These are phyloP conservation scores for Torrubiella hemipterigena DNA, from an alignment of 2,329 filamentous ascomycete genomes.

Conservation along the genomic window DNA sequence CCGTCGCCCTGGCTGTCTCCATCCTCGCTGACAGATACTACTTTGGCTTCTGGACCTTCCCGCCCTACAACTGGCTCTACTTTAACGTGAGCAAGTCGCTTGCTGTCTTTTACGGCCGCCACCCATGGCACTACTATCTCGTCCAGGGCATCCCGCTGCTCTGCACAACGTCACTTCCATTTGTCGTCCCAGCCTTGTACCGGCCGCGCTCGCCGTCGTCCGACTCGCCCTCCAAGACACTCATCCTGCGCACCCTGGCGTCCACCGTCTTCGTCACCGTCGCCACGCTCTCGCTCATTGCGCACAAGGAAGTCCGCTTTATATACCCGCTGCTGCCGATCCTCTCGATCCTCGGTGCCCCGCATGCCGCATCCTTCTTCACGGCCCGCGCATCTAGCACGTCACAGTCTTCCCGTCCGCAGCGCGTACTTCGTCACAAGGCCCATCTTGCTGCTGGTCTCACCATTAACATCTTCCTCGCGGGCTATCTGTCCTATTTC, in stretches of 20 bases:
- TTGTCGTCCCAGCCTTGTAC: constrained; percentile 55
- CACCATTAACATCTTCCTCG: constrained; percentile 56
- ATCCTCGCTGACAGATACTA: constrained; percentile 61
- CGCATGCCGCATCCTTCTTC: constrained; percentile 55
- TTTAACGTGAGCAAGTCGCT: constrained; percentile 85
- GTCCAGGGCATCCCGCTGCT: constrained; percentile 82
- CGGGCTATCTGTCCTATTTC: constrained; percentile 59
- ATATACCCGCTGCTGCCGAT: constrained; percentile 83
- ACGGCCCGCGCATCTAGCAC: constrained; percentile 18
- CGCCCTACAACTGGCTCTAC: constrained; percentile 73
- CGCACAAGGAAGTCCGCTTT: constrained; percentile 96
- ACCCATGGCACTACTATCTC: constrained; percentile 86
- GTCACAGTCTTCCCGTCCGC: constrained; percentile 13
- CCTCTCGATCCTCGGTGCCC: constrained; percentile 71
- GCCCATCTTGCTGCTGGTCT: constrained; percentile 46
- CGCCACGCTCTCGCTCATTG: constrained; percentile 58
- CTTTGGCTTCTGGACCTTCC: constrained; percentile 80
- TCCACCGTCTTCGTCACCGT: constrained; percentile 48
- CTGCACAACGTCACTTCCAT: constrained; percentile 72
- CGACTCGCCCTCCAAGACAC: constrained; percentile 20
- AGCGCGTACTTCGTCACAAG: constrained; percentile 34
- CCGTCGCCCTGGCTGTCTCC: constrained; percentile 50
- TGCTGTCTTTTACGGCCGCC: constrained; percentile 84
- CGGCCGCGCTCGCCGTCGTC: constrained; percentile 27
- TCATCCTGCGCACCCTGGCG: constrained; percentile 32